Percentiles rank a stretch among this genome's conserved stretches.
These are phyloP conservation scores for Passalora sequoiae DNA, from an alignment of 2,329 filamentous ascomycete genomes.

Conservation along the genomic window DNA sequence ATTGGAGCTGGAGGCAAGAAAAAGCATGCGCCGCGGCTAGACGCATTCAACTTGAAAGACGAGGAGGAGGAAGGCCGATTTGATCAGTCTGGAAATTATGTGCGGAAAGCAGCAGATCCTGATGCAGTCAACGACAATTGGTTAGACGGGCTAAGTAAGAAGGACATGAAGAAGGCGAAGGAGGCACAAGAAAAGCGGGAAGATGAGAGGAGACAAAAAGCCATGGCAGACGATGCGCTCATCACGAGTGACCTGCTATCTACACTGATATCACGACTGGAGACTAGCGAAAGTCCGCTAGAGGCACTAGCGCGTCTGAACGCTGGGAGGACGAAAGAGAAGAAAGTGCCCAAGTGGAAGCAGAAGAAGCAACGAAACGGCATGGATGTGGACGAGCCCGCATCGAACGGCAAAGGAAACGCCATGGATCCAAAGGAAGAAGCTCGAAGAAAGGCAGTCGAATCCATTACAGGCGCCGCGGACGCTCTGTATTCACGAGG, in stretches of 20 bases:
- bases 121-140: conserved; percentile 88
- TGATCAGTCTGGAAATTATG: conserved; percentile 84
- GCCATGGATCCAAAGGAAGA: conserved; percentile 64
- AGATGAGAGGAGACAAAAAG: conserved; percentile 65
- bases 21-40: conserved; percentile 85
- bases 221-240: conserved; percentile 68
- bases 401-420: conserved; percentile 21
- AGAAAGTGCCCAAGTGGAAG: conserved; percentile 56
- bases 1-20: conserved; percentile 86
- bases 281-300: conserved; percentile 77
- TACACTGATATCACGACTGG: conserved; percentile 65
- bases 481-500: conserved; percentile 80
- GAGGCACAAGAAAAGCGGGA: conserved; percentile 84
- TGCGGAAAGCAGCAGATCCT: conserved; percentile 81
- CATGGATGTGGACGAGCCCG: conserved; percentile 63
- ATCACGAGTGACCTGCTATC: conserved; percentile 69
- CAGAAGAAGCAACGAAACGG: conserved; percentile 49
- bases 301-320: conserved; percentile 76
- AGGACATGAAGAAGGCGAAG: conserved; percentile 82
- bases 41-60: conserved; percentile 88
- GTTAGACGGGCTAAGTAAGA: conserved; percentile 88
- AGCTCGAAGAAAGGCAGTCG: conserved; percentile 66
- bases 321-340: conserved; percentile 54
- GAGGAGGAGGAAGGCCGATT: conserved; percentile 93
- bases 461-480: conserved; percentile 81